Percentiles rank a stretch among this genome's conserved stretches.
Conservation (phyloP, 2,329 filamentous ascomycete genomes). For the Massarina eburnea region DNA sequence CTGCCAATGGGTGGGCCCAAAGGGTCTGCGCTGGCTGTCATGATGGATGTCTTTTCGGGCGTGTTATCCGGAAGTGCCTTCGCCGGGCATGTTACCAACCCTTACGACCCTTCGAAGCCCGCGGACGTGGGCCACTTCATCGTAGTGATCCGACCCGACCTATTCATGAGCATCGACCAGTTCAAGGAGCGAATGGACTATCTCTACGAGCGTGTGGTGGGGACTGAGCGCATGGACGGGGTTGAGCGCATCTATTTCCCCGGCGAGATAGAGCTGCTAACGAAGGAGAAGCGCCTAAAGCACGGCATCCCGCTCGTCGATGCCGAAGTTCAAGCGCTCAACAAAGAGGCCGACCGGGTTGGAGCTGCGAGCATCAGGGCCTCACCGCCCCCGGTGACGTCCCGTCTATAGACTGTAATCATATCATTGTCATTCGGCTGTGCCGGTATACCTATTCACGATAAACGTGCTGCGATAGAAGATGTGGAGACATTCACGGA, state of each 20-base stretch:
- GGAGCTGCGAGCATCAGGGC: conserved; percentile 26
- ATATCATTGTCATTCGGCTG: background rate
- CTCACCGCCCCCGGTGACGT: background rate
- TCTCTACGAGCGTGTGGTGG: conserved; percentile 57
- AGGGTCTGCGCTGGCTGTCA: conserved; percentile 73
- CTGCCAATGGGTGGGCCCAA: conserved; percentile 84
- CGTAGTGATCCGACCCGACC: conserved; percentile 65
- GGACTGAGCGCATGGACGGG: conserved; percentile 55
- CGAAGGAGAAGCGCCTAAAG: conserved; percentile 43
- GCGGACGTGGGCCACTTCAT: conserved; percentile 76
- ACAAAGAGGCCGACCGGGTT: conserved; percentile 51
- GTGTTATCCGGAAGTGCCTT: conserved; percentile 76
- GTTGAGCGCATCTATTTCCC: conserved; percentile 61
- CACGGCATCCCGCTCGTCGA: conserved; percentile 54
- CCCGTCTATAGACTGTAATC: conserved; percentile 1
- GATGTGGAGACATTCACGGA: too few relatives aligned
- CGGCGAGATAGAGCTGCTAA: conserved; percentile 59
- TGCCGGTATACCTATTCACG: background rate
- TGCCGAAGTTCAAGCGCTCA: conserved; percentile 53
- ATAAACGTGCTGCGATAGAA: too few relatives aligned
- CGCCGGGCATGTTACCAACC: conserved; percentile 73
- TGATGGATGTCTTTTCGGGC: conserved; percentile 89
- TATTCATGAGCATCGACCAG: conserved; percentile 71
- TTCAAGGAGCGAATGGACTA: conserved; percentile 67
- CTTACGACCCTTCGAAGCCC: conserved; percentile 70